Evolutionary conservation across 345 rosid species (phyloP), one percentile per base, ranked within the genome.

Genomic region (Euphorbia tirucalli): DNA sequence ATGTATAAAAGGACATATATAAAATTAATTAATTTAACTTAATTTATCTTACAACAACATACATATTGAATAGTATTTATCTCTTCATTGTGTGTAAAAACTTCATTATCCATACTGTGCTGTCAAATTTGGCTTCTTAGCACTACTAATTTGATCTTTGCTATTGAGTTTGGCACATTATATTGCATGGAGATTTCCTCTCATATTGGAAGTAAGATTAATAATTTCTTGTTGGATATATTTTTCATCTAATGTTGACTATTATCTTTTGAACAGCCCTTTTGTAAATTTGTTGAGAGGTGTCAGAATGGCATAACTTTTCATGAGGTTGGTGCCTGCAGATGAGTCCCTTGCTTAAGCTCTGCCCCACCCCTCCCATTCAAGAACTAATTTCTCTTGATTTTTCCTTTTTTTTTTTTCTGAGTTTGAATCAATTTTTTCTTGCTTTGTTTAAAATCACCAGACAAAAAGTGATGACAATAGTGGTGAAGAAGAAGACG

Each of bases 231-330:
- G 21, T 15, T 55, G 13, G 28, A 30, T 58, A 30, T 18, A 9
- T 70, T 10, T 67, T n/a, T 11, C 4, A 57, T 70, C 43, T 37
- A n/a, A n/a, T 18, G 15, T 30, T 59, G 14, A 32, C 28, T 13
- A 32, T 7, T n/a, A 69, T 56, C 3, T 56, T 57, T 61, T 60
- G 19, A 65, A 66, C 79, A 82, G 85, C 37, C 30, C 66, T 32
- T 68, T 37, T 54, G 71, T 64, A 32, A 62, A 55, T 49, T 69
- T 49, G 22, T 70, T 60, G 41, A 49, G 69, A 65, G 66, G 46
- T 21, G 59, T 71, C 5, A 3, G 14, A 18, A 5, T 18, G 35
- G 43, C 13, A 30, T 11, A 39, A 21, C 73, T 43, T 32, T 15
- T 16, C 11, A 41, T 24, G 66, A 75, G 80, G 80, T 76, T 24